Percentiles rank a stretch among this genome's conserved stretches.
Conservation (phyloP, 176 grass and related monocot genomes). For the Poa pratensis region DNA sequence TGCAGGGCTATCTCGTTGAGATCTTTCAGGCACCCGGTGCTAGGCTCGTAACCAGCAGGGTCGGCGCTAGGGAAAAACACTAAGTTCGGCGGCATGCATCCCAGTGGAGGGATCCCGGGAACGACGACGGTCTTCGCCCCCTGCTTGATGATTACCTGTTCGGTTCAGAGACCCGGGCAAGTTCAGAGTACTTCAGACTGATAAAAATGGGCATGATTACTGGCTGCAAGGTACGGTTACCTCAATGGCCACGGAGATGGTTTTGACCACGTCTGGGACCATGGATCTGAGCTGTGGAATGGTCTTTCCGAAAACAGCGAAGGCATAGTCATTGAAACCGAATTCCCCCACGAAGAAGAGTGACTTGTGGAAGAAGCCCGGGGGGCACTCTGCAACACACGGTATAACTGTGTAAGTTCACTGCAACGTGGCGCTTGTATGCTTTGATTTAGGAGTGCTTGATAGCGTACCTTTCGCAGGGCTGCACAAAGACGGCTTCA, state of each 20-base stretch:
- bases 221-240: background rate
- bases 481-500: slow-evolving; percentile 50
- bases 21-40: slow-evolving; percentile 57
- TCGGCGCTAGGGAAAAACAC: slow-evolving; percentile 22
- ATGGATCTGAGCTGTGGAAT: slow-evolving; percentile 17
- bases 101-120: slow-evolving; percentile 62
- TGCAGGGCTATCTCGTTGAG: slow-evolving; percentile 49
- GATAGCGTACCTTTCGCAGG: slow-evolving; percentile 24
- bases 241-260: slow-evolving; percentile 24
- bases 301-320: slow-evolving; percentile 26
- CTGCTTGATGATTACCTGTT: slow-evolving; percentile 54
- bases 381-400: too few relatives aligned
- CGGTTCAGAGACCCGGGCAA: background rate
- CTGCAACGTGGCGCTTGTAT: background rate
- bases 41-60: slow-evolving; percentile 36
- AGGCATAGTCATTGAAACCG: slow-evolving; percentile 43
- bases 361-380: slow-evolving; percentile 26
- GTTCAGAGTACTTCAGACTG: background rate
- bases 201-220: background rate
- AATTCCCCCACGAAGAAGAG: slow-evolving; percentile 53
- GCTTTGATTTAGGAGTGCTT: too few relatives aligned
- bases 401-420: too few relatives aligned
- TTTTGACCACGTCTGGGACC: slow-evolving; percentile 20
- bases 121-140: slow-evolving; percentile 58
- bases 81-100: slow-evolving; percentile 51